phyloP scores from a whole-genome alignment of 2,329 filamentous ascomycete genomes.

The Curvularia eragrostidis region DNA sequence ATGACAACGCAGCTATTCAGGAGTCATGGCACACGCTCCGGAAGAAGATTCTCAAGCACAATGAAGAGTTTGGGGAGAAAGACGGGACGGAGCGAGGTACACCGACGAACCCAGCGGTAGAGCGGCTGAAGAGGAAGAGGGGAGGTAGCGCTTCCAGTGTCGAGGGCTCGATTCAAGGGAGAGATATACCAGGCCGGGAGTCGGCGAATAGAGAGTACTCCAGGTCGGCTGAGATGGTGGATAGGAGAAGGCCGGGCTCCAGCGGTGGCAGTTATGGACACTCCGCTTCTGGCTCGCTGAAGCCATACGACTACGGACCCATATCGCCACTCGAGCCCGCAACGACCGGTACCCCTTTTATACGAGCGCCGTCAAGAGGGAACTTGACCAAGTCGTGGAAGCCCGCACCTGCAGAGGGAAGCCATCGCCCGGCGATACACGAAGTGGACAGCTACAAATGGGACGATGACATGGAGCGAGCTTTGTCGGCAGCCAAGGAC shows the following conservation, averaged over 20 bases:
- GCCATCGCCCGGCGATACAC: constrained; percentile 47
- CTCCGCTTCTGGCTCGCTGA: constrained; percentile 38
- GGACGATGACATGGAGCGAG: constrained; percentile 53
- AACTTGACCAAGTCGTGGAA: constrained; percentile 38
- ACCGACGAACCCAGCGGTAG: constrained; percentile 43
- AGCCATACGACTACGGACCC: constrained; percentile 39
- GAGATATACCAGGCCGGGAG: constrained; percentile 38
- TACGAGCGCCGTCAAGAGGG: constrained; percentile 56
- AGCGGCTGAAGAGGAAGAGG: constrained; percentile 45
- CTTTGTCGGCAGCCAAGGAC: constrained; percentile 39
- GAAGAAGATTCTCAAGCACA: constrained; percentile 56
- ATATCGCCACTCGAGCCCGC: constrained; percentile 40
- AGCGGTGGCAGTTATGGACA: constrained; percentile 32
- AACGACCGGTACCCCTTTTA: constrained; percentile 60
- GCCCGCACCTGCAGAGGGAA: constrained; percentile 32
- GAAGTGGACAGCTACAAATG: constrained; percentile 58
- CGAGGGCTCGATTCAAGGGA: constrained; percentile 28
- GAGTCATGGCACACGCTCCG: constrained; percentile 73
- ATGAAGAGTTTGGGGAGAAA: constrained; percentile 50
- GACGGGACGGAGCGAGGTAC: constrained; percentile 28
- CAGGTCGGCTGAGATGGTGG: constrained; percentile 36
- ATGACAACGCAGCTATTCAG: constrained; percentile 81
- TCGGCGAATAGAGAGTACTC: constrained; percentile 37
- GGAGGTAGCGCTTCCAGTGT: constrained; percentile 39
- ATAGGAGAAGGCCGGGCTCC: constrained; percentile 32